phyloP scores from a whole-genome alignment of 2,329 filamentous ascomycete species.

The Paecilomyces fulvus region DNA sequence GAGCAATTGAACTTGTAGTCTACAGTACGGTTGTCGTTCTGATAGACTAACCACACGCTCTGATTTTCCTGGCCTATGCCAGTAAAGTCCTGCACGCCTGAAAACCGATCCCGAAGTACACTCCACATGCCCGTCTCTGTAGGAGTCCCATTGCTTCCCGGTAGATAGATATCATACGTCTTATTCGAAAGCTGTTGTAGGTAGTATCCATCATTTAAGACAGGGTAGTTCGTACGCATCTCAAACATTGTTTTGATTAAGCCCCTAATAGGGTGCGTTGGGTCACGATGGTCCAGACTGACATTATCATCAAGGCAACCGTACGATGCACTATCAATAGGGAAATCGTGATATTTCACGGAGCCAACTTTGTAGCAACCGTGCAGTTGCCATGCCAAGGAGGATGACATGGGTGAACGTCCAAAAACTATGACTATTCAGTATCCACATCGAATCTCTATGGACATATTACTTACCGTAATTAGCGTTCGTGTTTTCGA shows the following conservation, averaged over 20 bases:
- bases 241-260: conserved; percentile 49
- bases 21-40: conserved; percentile 31
- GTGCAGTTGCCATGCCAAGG: conserved; percentile 51
- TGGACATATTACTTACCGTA: conserved; percentile 28
- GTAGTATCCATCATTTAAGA: conserved; percentile 47
- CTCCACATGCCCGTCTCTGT: conserved; percentile 51
- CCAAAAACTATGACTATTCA: conserved; percentile 40
- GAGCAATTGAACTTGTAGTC: conserved; percentile 48
- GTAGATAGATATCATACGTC: conserved; percentile 39
- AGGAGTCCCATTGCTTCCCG: conserved; percentile 38
- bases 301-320: conserved; percentile 48
- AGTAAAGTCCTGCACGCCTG: conserved; percentile 39
- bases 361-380: conserved; percentile 49
- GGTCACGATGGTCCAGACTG: conserved; percentile 49
- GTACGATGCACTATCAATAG: conserved; percentile 39
- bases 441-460: background rate
- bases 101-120: conserved; percentile 40
- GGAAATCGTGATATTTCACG: conserved; percentile 46
- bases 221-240: conserved; percentile 44
- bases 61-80: conserved; percentile 28
- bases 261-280: conserved; percentile 48
- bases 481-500: conserved; percentile 52
- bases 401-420: conserved; percentile 48
- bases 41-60: conserved; percentile 27
- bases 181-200: conserved; percentile 45